Evolutionary conservation across 352 stramenopile species (phyloP).

Genomic region (Chrysophaeum taylorii): DNA sequence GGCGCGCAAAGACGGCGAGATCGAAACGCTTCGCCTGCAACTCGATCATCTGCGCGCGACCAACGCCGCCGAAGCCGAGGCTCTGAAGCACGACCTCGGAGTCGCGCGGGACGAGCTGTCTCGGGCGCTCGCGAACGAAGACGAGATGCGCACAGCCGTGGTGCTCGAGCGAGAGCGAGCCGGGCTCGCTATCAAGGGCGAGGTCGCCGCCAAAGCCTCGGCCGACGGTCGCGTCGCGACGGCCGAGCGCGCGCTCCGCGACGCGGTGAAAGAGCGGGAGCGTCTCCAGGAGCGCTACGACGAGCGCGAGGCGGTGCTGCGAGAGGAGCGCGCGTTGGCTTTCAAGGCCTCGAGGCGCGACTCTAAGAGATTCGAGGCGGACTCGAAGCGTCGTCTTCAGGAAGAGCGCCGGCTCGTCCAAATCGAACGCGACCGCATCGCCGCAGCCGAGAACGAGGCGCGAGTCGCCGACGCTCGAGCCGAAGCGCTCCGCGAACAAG

Average conservation of each 20-base stretch:
- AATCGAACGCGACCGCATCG: too few species aligned
- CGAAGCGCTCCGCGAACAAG: conserved; percentile 13
- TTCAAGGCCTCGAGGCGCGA: conserved; percentile 6
- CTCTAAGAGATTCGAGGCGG: background rate
- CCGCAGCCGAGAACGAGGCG: background rate
- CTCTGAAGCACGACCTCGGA: background rate
- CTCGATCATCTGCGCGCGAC: conserved; percentile 44
- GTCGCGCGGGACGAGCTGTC: conserved; percentile 20
- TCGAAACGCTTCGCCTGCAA: conserved; percentile 47
- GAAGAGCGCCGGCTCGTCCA: too few species aligned
- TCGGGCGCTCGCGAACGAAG: conserved; percentile 19
- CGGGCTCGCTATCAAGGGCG: conserved; percentile 6
- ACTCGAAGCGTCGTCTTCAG: too few species aligned
- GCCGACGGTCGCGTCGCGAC: conserved; percentile 10
- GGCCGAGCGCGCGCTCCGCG: background rate
- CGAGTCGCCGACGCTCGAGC: background rate
- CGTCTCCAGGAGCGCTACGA: background rate
- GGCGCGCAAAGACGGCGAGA: conserved; percentile 50
- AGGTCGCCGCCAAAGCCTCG: background rate
- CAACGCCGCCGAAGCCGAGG: background rate
- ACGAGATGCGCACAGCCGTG: conserved; percentile 17
- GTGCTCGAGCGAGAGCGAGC: conserved; percentile 21
- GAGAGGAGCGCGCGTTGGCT: conserved; percentile 9
- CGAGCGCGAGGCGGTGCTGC: background rate
- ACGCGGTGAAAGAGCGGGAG: conserved; percentile 13